Conservation (phyloP, 208 protist species). For the Acanthamoeba quina region DNA sequence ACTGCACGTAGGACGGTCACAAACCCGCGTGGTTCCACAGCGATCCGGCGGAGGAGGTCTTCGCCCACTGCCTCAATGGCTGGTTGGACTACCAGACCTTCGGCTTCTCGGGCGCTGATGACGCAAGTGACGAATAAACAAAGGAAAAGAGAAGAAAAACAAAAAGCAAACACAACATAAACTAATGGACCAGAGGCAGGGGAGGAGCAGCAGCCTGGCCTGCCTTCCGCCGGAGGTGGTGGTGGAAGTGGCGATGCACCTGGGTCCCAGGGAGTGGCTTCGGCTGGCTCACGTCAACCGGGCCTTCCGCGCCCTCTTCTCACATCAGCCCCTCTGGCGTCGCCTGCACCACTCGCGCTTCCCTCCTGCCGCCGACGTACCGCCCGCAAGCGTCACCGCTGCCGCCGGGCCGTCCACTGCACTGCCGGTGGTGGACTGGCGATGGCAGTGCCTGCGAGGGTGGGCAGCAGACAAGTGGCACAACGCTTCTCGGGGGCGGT, state of each 20-base stretch:
- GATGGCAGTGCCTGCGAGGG: not conserved
- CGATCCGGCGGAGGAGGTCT: no score
- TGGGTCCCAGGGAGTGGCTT: not conserved
- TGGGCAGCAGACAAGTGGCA: conserved; percentile 18
- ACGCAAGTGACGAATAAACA: no score
- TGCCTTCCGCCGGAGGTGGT: not conserved
- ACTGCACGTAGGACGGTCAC: no score
- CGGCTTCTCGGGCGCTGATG: no score
- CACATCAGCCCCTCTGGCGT: conserved; percentile 13
- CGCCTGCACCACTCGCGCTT: not conserved
- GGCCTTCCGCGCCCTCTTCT: not conserved
- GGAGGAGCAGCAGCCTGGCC: not conserved
- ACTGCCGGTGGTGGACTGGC: not conserved
- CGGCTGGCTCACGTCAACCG: not conserved
- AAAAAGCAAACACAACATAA: no score
- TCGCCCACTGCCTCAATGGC: no score
- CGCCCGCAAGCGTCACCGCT: no score
- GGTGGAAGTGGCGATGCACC: conserved; percentile 1
- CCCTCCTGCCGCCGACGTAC: not conserved
- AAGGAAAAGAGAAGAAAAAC: no score
- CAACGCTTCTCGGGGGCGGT: not conserved
- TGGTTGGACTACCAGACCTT: no score
- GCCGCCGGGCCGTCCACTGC: not conserved
- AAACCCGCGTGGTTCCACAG: no score
- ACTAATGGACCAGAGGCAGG: no score